Conservation (phyloP, 139 green algal genomes). For the Closterium sp. region DNA sequence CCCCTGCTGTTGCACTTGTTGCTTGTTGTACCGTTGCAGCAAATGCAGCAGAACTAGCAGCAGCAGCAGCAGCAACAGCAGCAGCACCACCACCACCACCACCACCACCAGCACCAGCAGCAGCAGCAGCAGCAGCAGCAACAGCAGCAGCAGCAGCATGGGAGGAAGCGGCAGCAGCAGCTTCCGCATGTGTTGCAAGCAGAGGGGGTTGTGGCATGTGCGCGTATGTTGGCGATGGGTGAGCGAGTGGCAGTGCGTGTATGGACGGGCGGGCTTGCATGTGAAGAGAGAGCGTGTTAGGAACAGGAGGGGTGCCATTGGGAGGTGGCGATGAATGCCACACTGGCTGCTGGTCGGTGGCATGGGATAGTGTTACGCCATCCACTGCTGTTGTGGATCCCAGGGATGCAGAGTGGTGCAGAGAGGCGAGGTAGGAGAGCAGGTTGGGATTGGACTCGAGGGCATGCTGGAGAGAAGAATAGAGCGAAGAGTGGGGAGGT, state of each 20-base stretch:
- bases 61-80: not conserved
- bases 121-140: not conserved
- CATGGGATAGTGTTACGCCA: not conserved
- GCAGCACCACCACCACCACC: too few species aligned
- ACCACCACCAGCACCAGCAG: too few species aligned
- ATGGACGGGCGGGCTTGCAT: not conserved
- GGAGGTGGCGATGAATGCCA: not conserved
- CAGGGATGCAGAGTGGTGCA: not conserved
- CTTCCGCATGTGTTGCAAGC: not conserved
- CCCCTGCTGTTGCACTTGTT: not conserved
- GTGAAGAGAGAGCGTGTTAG: not conserved
- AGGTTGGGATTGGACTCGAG: not conserved
- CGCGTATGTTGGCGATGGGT: not conserved
- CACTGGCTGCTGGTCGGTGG: not conserved
- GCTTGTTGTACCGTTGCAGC: not conserved
- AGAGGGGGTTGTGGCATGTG: not conserved
- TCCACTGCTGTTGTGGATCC: not conserved
- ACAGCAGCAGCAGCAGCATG: not conserved
- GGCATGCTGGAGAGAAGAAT: not conserved
- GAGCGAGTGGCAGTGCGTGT: not conserved
- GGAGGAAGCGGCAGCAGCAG: not conserved
- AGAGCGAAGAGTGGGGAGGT: not conserved
- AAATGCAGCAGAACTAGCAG: not conserved
- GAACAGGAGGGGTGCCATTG: not conserved
- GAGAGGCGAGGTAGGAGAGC: not conserved